phyloP scores from a whole-genome alignment of 192 early-diverging fungal species.

The Backusella westeae region DNA sequence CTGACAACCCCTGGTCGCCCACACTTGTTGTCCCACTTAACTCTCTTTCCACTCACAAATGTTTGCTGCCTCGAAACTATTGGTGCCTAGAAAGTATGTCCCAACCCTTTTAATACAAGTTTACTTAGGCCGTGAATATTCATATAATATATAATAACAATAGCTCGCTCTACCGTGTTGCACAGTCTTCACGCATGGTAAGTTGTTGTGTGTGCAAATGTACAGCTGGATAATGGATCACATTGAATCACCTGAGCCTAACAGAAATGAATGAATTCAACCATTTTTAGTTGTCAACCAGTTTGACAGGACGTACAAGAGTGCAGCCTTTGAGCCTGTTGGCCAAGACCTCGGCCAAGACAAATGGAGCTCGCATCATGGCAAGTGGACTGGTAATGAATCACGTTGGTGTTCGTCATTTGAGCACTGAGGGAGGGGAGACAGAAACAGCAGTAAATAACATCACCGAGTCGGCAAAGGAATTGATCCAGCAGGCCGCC shows the following conservation, averaged over 20 bases:
- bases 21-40: background rate
- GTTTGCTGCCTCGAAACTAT: background rate
- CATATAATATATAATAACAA: background rate
- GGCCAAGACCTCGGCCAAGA: background rate
- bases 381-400: background rate
- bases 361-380: constrained; percentile 6
- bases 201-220: background rate
- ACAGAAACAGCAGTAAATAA: constrained; percentile 17
- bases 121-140: background rate
- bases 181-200: constrained; percentile 16
- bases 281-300: constrained; percentile 5
- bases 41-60: background rate
- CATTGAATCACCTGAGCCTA: background rate
- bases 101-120: background rate
- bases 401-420: constrained; percentile 7
- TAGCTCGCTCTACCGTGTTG: background rate
- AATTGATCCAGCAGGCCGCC: background rate
- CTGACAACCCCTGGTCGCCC: background rate
- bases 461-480: background rate
- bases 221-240: background rate
- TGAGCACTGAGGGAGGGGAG: constrained; percentile 3
- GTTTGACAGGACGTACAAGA: background rate
- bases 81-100: background rate
- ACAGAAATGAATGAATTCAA: background rate
- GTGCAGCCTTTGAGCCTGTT: background rate